These are phyloP conservation scores for Silene coronaria DNA, from an alignment of 179 eudicot species.

Conservation along the genomic window DNA sequence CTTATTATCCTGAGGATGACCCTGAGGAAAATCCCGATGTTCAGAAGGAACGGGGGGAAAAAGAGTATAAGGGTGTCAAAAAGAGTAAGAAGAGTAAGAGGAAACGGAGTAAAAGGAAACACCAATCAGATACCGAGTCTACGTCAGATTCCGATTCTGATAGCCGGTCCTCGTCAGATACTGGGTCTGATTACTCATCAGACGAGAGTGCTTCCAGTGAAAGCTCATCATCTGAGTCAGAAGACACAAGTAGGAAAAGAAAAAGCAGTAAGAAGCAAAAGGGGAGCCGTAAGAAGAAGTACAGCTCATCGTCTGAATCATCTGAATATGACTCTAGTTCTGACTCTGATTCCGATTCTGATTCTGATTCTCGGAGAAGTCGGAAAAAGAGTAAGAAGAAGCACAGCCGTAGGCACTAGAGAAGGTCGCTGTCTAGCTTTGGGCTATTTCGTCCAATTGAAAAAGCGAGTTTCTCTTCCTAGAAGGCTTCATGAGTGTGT, in stretches of 20 bases:
- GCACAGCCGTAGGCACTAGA: conserved; percentile 33
- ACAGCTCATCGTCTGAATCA: conserved; percentile 61
- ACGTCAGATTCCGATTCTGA: conserved; percentile 56
- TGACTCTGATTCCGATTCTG: conserved; percentile 25
- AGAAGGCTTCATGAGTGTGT: not conserved
- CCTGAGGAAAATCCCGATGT: conserved; percentile 48
- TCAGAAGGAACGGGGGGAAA: conserved; percentile 27
- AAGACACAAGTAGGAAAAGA: conserved; percentile 52
- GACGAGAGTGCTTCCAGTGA: conserved; percentile 51
- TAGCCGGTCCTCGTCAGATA: conserved; percentile 38
- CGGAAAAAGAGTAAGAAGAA: conserved; percentile 53
- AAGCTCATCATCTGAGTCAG: conserved; percentile 64
- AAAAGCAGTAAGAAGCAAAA: conserved; percentile 47
- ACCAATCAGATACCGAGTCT: conserved; percentile 44
- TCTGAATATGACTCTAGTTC: conserved; percentile 41
- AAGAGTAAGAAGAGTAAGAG: conserved; percentile 16
- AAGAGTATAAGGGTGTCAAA: conserved; percentile 16
- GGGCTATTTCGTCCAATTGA: not conserved
- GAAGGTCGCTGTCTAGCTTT: not conserved
- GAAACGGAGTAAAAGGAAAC: conserved; percentile 64
- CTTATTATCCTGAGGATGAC: conserved; percentile 27
- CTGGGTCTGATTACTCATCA: conserved; percentile 53
- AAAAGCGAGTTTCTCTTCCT: not conserved
- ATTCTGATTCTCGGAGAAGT: conserved; percentile 36
- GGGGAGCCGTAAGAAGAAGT: conserved; percentile 35